Base-by-base conservation (phyloP, 257 asterid genomes). In the Solanum chmielewskii region DNA sequence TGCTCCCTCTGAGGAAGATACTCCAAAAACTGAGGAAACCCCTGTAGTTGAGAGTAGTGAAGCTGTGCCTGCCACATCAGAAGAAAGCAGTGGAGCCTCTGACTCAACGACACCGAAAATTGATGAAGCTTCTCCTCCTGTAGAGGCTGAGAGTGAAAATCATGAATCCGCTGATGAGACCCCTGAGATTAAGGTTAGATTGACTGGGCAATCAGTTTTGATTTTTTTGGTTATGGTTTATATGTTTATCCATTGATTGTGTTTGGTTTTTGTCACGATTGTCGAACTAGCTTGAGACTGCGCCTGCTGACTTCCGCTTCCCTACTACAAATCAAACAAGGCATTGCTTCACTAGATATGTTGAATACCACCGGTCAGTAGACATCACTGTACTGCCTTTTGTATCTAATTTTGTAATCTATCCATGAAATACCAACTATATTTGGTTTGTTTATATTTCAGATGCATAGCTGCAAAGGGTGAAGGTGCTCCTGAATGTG, bases 281-380 rank as follows among this genome's bases (percentile, higher is more conserved):
- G 41, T 84, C 21, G 39, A 83, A 47, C 85, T 92, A 96, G 99
- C 94, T 96, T n/a, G 99, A 96, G 93, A 95, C 98, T 11, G 98
- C 99, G 37, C 99, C 98, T 35, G 99, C 98, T 69, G 98, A 96
- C 88, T 96, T 93, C 89, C 99, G 99, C 78, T 96, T 96, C 91
- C 99, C 99, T 35, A 96, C 99, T 41, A 96, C 99, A 59, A 96
- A 96, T 91, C 99, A 96, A 92, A 92, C 97, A 75, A 94, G 99
- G 89, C 98, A 96, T 88, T 96, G 99, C 94, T 96, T 96, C 90
- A 95, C 99, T 64, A 91, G 98, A 89, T 96, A 96, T 88, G 89
- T 96, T 35, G 99, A 96, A 90, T 96, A 93, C 89, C 98, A 96
- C 88, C 92, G 98, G 98, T 95, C 87, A 88, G 94, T 27, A 87